Percentiles rank a stretch among this genome's conserved stretches.
These are phyloP conservation scores for Plenodomus biglobosus DNA, from an alignment of 2,329 filamentous ascomycete species.

Conservation along the genomic window DNA sequence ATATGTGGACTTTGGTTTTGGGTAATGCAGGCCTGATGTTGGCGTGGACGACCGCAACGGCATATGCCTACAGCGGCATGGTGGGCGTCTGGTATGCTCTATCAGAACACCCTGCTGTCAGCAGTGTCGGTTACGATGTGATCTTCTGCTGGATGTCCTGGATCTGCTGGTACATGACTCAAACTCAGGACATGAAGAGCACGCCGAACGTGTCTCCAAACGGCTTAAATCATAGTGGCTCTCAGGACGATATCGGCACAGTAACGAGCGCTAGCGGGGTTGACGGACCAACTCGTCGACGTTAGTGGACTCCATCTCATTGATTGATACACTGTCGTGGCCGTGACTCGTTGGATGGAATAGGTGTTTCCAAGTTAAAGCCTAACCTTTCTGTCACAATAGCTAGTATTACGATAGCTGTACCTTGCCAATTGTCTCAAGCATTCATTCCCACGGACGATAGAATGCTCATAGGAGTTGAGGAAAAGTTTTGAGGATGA, in stretches of 20 bases:
- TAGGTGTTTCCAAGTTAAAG: too few relatives aligned
- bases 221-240: background rate
- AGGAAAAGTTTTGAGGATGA: too few relatives aligned
- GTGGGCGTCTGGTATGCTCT: conserved; percentile 24
- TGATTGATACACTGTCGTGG: too few relatives aligned
- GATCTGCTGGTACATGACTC: conserved; percentile 30
- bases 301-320: background rate
- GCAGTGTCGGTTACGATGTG: conserved; percentile 41
- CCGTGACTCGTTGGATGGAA: too few relatives aligned
- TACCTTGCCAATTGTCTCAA: too few relatives aligned
- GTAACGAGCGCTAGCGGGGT: conserved; percentile 8
- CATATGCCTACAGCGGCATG: conserved; percentile 23
- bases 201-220: background rate
- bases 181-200: conserved; percentile 1
- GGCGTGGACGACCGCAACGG: conserved; percentile 10
- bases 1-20: conserved; percentile 25
- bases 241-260: conserved; percentile 5
- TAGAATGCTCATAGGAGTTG: too few relatives aligned
- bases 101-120: conserved; percentile 39
- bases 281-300: conserved; percentile 1
- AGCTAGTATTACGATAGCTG: too few relatives aligned
- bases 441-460: too few relatives aligned
- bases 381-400: too few relatives aligned
- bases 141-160: conserved; percentile 44
- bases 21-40: conserved; percentile 17